Evolutionary conservation across 2,329 filamentous ascomycete species (phyloP).

Genomic region (Diaporthe longicolla): DNA sequence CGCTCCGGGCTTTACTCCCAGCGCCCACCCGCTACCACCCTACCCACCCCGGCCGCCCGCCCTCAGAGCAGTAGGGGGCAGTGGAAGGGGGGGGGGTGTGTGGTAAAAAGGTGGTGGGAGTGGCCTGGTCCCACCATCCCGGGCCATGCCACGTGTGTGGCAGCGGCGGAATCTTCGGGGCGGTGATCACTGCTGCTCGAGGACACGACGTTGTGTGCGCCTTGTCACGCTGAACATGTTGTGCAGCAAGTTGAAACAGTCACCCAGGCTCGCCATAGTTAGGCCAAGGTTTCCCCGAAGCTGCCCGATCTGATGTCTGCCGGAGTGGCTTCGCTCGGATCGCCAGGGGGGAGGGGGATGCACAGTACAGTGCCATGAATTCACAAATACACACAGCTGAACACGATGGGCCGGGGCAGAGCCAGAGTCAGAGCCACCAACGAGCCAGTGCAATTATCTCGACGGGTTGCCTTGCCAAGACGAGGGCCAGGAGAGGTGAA

Average conservation of each 20-base stretch:
- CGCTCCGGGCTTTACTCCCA: conserved; percentile 24
- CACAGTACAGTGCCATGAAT: neutral
- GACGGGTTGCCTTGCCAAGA: conserved; percentile 13
- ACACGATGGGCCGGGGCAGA: neutral
- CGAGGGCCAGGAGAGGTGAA: conserved; percentile 9
- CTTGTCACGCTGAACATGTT: conserved; percentile 24
- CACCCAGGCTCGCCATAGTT: conserved; percentile 14
- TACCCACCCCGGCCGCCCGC: conserved; percentile 24
- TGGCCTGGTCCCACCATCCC: conserved; percentile 32
- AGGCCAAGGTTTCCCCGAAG: conserved; percentile 29
- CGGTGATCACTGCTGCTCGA: conserved; percentile 32
- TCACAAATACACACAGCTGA: neutral
- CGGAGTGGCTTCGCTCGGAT: conserved; percentile 24
- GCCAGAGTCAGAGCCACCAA: neutral
- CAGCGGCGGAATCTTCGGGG: conserved; percentile 33
- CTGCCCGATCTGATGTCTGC: conserved; percentile 33
- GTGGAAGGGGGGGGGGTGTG: conserved; percentile 11
- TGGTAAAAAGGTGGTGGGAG: conserved; percentile 1
- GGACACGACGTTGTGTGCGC: conserved; percentile 13
- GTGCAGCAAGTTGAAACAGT: conserved; percentile 33
- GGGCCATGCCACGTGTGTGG: conserved; percentile 35
- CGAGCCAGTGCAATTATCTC: neutral
- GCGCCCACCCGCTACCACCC: conserved; percentile 18
- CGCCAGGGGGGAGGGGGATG: neutral
- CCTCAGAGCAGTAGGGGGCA: conserved; percentile 3